Evolutionary conservation across 495 filamentous ascomycete genomes (phyloP), one percentile per base, ranked within the genome.

Genomic region (Stereocaulon alpinum): DNA sequence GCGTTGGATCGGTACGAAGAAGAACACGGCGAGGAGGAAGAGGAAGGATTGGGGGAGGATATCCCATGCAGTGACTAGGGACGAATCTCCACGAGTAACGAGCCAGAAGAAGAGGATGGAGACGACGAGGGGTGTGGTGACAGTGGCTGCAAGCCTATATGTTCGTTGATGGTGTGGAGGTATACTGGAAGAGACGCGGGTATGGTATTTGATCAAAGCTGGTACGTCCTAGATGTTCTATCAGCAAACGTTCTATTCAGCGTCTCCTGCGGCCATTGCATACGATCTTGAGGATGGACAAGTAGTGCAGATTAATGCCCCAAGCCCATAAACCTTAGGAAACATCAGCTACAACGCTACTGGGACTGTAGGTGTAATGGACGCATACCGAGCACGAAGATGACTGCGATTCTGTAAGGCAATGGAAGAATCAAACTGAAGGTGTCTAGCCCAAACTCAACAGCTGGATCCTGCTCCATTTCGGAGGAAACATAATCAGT

Each of bases 351-450:
- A 64, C 66, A 41, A 40, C 30, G 30, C 43, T 18, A 10, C 37
- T 44, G 10, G 32, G 18, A 2, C 43, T n/a, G n/a, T 47, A 55
- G 40, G 34, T 10, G 49, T n/a, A 30, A 40, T 30, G n/a, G n/a
- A 11, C 10, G 67, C 74, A 43, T 79, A 92, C 90, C 90, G 56
- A 90, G 74, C 56, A 93, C 82, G 58, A 95, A 72, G 56, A 94
- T 80, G 42, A 89, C 76, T 40, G 87, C 87, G 58, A 92, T 81
- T 40, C 91, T 82, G 68, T 87, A 89, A 29, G 91, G 91, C 48
- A 96, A 78, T n/a, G 91, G 91, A 52, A 95, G 82, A 55, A 86
- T 75, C 63, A 87, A 74, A 78, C 85, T 90, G 77, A 95, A 89
- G 72, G 81, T 76, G 80, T 96, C 91, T 68, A 93, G 80, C 76